phyloP scores from a whole-genome alignment of 495 filamentous ascomycete species.

The Penicillium antarcticum region DNA sequence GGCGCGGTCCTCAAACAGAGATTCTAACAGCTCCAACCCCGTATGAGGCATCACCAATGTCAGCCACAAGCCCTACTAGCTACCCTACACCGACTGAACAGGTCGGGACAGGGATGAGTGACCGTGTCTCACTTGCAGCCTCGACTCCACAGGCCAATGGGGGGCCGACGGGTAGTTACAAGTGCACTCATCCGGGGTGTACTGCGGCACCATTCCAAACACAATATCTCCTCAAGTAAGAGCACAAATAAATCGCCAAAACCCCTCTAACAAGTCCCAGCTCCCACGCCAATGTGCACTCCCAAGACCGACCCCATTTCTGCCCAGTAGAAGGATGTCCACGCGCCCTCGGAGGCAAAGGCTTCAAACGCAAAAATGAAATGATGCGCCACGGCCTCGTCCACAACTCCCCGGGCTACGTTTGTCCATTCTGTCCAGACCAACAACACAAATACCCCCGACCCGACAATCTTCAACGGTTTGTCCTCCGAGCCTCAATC shows the following conservation, averaged over 20 bases:
- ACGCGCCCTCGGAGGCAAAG: slow-evolving; percentile 79
- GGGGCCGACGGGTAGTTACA: slow-evolving; percentile 38
- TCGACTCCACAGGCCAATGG: slow-evolving; percentile 25
- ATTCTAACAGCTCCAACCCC: slow-evolving; percentile 21
- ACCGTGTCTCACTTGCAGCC: slow-evolving; percentile 18
- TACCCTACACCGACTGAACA: slow-evolving; percentile 46
- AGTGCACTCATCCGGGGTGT: slow-evolving; percentile 71
- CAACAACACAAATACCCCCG: slow-evolving; percentile 94
- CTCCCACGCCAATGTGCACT: slow-evolving; percentile 98
- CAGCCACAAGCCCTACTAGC: slow-evolving; percentile 33
- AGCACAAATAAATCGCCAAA: background rate
- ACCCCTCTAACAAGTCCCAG: slow-evolving; percentile 40
- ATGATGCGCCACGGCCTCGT: slow-evolving; percentile 98
- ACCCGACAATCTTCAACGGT: slow-evolving; percentile 97
- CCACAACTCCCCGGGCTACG: slow-evolving; percentile 91
- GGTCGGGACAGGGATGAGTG: slow-evolving; percentile 19
- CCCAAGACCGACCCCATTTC: slow-evolving; percentile 84
- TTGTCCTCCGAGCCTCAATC: slow-evolving; percentile 16
- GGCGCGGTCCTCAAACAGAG: slow-evolving; percentile 26
- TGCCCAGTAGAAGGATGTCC: slow-evolving; percentile 80
- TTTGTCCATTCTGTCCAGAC: slow-evolving; percentile 95
- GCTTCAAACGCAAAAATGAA: slow-evolving; percentile 98
- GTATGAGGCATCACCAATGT: slow-evolving; percentile 27
- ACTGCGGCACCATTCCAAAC: slow-evolving; percentile 88
- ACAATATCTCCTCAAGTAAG: slow-evolving; percentile 77